Percentiles rank a stretch among this genome's conserved stretches.
These are phyloP conservation scores for Bjerkandera adusta DNA, from an alignment of 1,284 basidiomycete genomes.

Conservation along the genomic window DNA sequence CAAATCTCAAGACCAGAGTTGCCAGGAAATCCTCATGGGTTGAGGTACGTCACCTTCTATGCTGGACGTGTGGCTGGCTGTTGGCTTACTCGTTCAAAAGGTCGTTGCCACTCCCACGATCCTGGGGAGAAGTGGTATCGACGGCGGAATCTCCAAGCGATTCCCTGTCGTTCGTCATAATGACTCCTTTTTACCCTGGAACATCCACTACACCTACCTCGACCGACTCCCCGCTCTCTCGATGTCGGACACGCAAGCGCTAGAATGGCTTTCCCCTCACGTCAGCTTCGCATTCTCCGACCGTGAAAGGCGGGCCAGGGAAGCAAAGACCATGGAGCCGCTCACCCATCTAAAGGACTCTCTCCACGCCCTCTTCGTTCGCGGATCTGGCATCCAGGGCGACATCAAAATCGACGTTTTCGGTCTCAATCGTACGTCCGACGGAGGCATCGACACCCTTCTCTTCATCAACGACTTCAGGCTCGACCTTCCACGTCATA, in stretches of 20 bases:
- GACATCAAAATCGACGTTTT: conserved; percentile 24
- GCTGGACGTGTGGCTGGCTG: conserved; percentile 20
- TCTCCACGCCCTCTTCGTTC: conserved; percentile 30
- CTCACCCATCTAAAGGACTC: conserved; percentile 33
- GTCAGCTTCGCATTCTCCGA: conserved; percentile 30
- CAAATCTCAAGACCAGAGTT: conserved; percentile 36
- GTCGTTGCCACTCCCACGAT: not conserved
- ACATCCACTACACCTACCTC: conserved; percentile 41
- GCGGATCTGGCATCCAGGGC: conserved; percentile 16
- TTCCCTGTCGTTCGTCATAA: conserved; percentile 27
- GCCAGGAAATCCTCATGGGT: conserved; percentile 53
- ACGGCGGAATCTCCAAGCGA: conserved; percentile 29
- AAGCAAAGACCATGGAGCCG: conserved; percentile 22
- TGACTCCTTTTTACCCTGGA: conserved; percentile 30
- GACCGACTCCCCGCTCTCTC: conserved; percentile 34
- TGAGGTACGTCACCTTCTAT: conserved; percentile 38
- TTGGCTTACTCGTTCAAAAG: not conserved
- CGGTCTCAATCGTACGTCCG: conserved; percentile 27
- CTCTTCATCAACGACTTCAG: conserved; percentile 41
- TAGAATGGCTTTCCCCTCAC: conserved; percentile 32
- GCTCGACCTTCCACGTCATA: conserved; percentile 43
- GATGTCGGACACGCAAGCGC: conserved; percentile 11
- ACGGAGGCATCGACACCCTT: conserved; percentile 31
- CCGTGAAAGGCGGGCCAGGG: conserved; percentile 21
- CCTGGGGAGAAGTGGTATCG: not conserved